Evolutionary conservation across 2,329 filamentous ascomycete genomes (phyloP).

Genomic region (Grosmannia huntii): DNA sequence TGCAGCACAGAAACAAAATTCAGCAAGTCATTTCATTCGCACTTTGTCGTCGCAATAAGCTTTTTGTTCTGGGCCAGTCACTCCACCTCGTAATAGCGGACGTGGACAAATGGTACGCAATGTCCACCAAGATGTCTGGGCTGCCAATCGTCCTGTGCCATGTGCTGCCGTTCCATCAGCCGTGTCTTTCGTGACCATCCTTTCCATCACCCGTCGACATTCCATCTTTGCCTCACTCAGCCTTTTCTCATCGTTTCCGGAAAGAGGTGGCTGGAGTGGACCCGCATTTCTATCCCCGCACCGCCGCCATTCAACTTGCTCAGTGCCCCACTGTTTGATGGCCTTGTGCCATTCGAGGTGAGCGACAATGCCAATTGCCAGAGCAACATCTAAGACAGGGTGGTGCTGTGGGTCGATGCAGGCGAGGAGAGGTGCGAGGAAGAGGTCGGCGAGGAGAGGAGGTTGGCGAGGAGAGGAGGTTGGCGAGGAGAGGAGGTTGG

Average conservation of each 20-base stretch:
- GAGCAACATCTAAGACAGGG: background rate
- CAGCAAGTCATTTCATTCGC: background rate
- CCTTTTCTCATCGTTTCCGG: no score
- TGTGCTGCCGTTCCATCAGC: no score
- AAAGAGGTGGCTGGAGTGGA: no score
- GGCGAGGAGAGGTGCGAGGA: no score
- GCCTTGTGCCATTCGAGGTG: background rate
- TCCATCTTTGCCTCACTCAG: no score
- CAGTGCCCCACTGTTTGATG: background rate
- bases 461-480: no score
- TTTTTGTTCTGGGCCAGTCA: background rate
- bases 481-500: no score
- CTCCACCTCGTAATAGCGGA: background rate
- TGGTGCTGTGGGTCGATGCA: no score
- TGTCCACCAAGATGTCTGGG: background rate
- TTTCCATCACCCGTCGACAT: no score
- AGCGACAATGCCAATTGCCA: constrained; percentile 3
- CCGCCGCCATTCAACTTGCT: background rate
- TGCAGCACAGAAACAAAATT: background rate
- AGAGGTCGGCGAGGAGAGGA: no score
- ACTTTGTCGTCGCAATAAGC: background rate
- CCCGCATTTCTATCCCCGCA: no score
- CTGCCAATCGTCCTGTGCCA: background rate
- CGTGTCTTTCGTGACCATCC: no score
- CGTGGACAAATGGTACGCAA: background rate